Conservation (phyloP, 2,329 filamentous ascomycete species). For the Fusarium equiseti region DNA sequence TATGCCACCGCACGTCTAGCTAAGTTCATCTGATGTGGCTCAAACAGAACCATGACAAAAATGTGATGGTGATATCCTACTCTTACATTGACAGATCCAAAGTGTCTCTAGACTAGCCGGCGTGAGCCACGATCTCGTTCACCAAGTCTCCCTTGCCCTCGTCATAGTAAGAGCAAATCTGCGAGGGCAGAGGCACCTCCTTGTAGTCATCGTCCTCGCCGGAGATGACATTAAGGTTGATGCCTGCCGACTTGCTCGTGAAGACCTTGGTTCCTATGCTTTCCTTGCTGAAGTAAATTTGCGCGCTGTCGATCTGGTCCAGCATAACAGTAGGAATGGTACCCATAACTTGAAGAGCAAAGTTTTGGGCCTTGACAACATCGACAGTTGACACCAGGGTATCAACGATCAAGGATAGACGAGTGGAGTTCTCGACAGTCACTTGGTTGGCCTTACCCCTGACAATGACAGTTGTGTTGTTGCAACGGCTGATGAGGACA, state of each 20-base stretch:
- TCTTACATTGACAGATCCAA: slow-evolving; percentile 39
- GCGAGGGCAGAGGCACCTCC: slow-evolving; percentile 88
- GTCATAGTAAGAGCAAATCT: slow-evolving; percentile 83
- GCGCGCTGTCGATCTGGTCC: slow-evolving; percentile 92
- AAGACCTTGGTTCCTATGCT: slow-evolving; percentile 85
- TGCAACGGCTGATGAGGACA: slow-evolving; percentile 91
- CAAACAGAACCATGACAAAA: neutral
- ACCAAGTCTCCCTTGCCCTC: slow-evolving; percentile 78
- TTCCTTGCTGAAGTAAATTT: slow-evolving; percentile 86
- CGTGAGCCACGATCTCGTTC: slow-evolving; percentile 95
- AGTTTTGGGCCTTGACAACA: slow-evolving; percentile 94
- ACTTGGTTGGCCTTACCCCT: slow-evolving; percentile 97
- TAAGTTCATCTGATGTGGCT: slow-evolving; percentile 25
- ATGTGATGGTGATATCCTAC: slow-evolving; percentile 32
- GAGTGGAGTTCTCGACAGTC: slow-evolving; percentile 89
- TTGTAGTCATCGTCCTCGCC: slow-evolving; percentile 83
- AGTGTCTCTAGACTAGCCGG: slow-evolving; percentile 68
- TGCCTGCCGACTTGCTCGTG: slow-evolving; percentile 85
- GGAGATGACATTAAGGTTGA: slow-evolving; percentile 87
- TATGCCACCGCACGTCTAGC: slow-evolving; percentile 24
- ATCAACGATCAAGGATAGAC: slow-evolving; percentile 88
- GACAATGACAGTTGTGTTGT: slow-evolving; percentile 88
- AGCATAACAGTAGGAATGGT: slow-evolving; percentile 87
- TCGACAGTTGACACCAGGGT: slow-evolving; percentile 91
- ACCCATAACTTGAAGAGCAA: slow-evolving; percentile 92